phyloP scores from a whole-genome alignment of 2,329 filamentous ascomycete species.

The Aspergillus nomiae region DNA sequence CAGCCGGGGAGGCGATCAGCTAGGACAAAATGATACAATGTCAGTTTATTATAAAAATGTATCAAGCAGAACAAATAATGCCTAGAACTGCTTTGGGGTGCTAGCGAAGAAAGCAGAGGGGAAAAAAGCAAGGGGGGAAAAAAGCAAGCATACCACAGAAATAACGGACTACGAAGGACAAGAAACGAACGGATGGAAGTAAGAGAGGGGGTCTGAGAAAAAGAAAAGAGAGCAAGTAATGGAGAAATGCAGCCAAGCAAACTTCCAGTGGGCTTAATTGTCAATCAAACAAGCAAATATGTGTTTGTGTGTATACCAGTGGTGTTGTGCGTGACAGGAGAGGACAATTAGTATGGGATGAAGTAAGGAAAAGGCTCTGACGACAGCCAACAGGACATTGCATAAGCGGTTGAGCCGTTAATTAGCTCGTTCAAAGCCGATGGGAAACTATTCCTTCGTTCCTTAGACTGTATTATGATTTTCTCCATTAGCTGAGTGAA shows the following conservation, averaged over 20 bases:
- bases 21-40: slow-evolving; percentile 7
- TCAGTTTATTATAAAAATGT: background rate
- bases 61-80: background rate
- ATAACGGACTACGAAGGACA: background rate
- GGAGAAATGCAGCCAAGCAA: slow-evolving; percentile 6
- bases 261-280: background rate
- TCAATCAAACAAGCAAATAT: slow-evolving; percentile 2
- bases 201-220: background rate
- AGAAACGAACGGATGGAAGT: background rate
- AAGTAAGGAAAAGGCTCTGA: slow-evolving; percentile 3
- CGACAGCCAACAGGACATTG: background rate
- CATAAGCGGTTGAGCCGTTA: slow-evolving; percentile 1
- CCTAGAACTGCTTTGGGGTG: slow-evolving; percentile 11
- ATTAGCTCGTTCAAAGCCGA: background rate
- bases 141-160: background rate
- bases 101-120: slow-evolving; percentile 6
- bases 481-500: background rate
- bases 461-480: background rate
- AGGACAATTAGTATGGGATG: slow-evolving; percentile 2
- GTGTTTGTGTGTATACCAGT: background rate
- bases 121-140: slow-evolving; percentile 9
- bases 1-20: background rate
- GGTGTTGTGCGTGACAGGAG: background rate
- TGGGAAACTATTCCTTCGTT: background rate
- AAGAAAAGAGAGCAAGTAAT: background rate